A percentile compares a stretch with the other conserved stretches of the same genome.
Evolutionary conservation across 1,139 yeast species (phyloP).

Genomic region (Lipomyces yarrowii): DNA sequence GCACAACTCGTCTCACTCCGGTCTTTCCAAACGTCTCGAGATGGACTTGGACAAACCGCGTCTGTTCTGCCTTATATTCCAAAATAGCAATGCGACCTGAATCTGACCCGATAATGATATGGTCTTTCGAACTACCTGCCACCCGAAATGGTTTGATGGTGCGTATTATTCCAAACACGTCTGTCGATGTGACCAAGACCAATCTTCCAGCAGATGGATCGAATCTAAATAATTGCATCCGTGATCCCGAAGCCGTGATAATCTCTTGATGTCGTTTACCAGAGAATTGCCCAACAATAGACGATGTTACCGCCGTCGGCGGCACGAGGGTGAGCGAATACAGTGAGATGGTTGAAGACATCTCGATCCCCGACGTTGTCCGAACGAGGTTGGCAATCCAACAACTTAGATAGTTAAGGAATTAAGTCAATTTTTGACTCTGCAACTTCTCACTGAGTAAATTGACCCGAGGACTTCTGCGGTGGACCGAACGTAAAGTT

Average conservation of each 20-base stretch:
- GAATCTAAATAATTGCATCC: slow-evolving; percentile 55
- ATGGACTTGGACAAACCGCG: slow-evolving; percentile 53
- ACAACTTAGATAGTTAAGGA: not conserved
- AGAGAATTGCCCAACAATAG: slow-evolving; percentile 70
- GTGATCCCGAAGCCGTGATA: slow-evolving; percentile 60
- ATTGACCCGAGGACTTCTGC: not conserved
- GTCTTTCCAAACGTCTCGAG: slow-evolving; percentile 75
- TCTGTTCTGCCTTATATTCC: slow-evolving; percentile 49
- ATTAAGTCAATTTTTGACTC: not conserved
- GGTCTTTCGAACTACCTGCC: slow-evolving; percentile 58
- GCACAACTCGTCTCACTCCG: slow-evolving; percentile 73
- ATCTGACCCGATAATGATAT: slow-evolving; percentile 73
- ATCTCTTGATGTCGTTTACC: slow-evolving; percentile 62
- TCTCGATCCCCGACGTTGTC: not conserved
- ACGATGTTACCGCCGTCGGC: slow-evolving; percentile 55
- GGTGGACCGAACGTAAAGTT: not conserved
- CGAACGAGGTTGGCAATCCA: not conserved
- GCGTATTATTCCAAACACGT: slow-evolving; percentile 64
- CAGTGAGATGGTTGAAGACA: slow-evolving; percentile 47
- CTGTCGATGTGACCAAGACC: slow-evolving; percentile 48
- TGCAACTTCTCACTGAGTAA: not conserved
- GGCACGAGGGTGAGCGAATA: slow-evolving; percentile 68
- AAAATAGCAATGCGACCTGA: slow-evolving; percentile 72
- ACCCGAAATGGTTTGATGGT: slow-evolving; percentile 54
- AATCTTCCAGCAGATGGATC: slow-evolving; percentile 62